Evolutionary conservation across 2,329 filamentous ascomycete genomes (phyloP).

Genomic region (Scortechinia acanthostroma): DNA sequence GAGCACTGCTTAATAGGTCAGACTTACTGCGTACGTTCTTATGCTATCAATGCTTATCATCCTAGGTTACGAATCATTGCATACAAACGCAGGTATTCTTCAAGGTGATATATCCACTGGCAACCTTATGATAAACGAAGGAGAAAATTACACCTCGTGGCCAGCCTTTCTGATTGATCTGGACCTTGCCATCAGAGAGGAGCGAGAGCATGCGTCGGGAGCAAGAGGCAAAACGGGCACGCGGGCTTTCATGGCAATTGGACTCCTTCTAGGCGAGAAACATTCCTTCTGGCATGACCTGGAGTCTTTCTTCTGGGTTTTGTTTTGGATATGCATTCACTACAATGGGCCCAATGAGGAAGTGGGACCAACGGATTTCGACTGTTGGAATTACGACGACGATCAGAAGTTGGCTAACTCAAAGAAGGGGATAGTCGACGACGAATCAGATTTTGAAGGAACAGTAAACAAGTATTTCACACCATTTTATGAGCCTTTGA

Average conservation of each 20-base stretch:
- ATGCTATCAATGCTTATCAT: no score
- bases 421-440: no score
- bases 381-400: no score
- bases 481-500: no score
- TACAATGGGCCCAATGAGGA: no score
- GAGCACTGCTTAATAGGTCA: no score
- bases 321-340: conserved; percentile 36
- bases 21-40: no score
- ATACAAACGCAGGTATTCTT: conserved; percentile 17
- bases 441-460: no score
- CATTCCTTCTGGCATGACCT: conserved; percentile 37
- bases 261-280: conserved; percentile 26
- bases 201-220: no score
- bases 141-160: conserved; percentile 18
- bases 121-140: conserved; percentile 27
- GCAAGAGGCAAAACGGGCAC: conserved; percentile 23
- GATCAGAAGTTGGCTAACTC: no score
- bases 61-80: conserved; percentile 15
- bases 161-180: conserved; percentile 34
- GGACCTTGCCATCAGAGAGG: conserved; percentile 13
- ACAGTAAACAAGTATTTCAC: no score
- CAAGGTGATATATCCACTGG: conserved; percentile 24
- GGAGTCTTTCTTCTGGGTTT: conserved; percentile 37
- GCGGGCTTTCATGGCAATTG: conserved; percentile 35
- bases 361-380: no score